phyloP scores from a whole-genome alignment of 2,329 filamentous ascomycete genomes.

The Diaporthe humulicola region DNA sequence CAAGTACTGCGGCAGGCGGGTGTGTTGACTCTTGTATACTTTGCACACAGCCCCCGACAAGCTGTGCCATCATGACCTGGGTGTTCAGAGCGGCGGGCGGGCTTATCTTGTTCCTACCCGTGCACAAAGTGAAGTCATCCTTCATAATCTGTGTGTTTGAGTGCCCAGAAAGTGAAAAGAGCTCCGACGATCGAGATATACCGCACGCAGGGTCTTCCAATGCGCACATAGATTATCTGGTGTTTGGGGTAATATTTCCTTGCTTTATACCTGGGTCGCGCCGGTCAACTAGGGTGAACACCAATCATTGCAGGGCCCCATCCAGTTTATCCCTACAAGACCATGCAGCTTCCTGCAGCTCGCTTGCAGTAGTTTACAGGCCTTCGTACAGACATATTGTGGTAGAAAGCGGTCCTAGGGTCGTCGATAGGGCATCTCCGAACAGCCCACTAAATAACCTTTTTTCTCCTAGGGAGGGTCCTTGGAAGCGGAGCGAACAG shows the following conservation, averaged over 20 bases:
- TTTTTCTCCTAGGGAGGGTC: conserved; percentile 12
- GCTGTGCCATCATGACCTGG: neutral
- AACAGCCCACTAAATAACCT: conserved; percentile 10
- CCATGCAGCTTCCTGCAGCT: neutral
- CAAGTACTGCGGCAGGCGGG: neutral
- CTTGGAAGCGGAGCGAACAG: neutral
- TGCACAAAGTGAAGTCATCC: neutral
- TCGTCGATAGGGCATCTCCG: conserved; percentile 8
- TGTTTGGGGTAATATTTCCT: neutral
- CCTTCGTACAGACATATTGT: neutral
- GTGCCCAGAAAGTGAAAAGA: neutral
- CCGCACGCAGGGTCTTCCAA: neutral
- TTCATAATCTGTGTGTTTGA: neutral
- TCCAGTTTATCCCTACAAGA: neutral
- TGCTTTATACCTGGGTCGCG: neutral
- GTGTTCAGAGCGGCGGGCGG: neutral
- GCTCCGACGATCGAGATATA: neutral
- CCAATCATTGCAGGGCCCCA: neutral
- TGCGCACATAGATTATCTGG: neutral
- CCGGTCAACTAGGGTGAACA: no score
- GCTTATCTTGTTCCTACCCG: neutral
- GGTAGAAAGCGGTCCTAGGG: neutral
- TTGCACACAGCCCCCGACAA: neutral
- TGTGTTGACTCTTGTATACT: conserved; percentile 7
- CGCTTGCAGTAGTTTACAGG: neutral